Base-by-base conservation (phyloP, 169 alveolate species). In the Plasmodium gonderi region DNA sequence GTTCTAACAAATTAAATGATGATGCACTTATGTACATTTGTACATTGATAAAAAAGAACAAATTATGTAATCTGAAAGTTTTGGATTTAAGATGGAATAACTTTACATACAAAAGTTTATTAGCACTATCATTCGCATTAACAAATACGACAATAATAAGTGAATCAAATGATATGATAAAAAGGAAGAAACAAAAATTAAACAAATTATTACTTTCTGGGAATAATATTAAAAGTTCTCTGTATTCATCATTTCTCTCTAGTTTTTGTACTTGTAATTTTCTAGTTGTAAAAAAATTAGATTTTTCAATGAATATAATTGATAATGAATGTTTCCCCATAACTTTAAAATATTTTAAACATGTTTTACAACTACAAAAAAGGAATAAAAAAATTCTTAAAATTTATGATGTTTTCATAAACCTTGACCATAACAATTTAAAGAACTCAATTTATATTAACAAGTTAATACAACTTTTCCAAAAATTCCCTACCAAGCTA, bases 1-100 rank as follows among this genome's bases (percentile, higher is more conserved):
- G 83, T 44, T 83, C 92, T n/a, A 83, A 83, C 42, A 83, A 83
- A 49, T 72, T 83, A 49, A 54, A 51, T 51, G 92, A 83, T 69
- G 82, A 83, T 83, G 92, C 92, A 17, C 82, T 83, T 40, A 83
- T 72, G 75, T 51, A 83, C 54, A 69, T 83, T 20, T 83, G 83
- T 12, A 83, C 75, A 26, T 64, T 83, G 8, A 83, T 83, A 47
- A 83, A 83, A 83, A 83, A 83, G 44, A 76, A 83, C 12, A 69
- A 83, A 36, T 68, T 83, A 49, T 60, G 64, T 36, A 69, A 72
- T 69, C n/a, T 83, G 26, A 83, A 69, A 83, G 29, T 83, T 6
- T 76, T 83, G 11, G 92, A 83, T 49, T 72, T 83, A 42, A 33
- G 92, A 42, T 83, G 92, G 92, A 83, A 83, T 69, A 83, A 83